phyloP scores from a whole-genome alignment of 805 yeast species.

The Metschnikowia proteae region DNA sequence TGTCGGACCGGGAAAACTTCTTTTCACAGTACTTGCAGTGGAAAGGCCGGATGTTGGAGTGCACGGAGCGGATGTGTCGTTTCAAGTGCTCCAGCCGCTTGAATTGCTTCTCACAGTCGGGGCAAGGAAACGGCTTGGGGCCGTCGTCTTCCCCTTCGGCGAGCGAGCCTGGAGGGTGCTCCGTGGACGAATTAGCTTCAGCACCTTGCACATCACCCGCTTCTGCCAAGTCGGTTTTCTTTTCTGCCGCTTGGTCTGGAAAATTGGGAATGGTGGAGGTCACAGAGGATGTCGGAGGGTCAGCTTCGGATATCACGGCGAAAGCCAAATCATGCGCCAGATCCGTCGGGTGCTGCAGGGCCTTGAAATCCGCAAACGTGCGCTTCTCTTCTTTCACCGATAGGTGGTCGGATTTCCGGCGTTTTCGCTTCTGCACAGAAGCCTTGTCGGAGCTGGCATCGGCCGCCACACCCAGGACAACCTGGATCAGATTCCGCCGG shows the following conservation, averaged over 20 bases:
- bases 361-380: conserved; percentile 1
- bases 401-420: conserved; percentile 9
- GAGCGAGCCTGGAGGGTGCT: background rate
- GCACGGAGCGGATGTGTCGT: conserved; percentile 41
- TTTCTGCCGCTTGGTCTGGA: background rate
- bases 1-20: conserved; percentile 41
- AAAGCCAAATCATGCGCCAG: conserved; percentile 3
- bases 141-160: conserved; percentile 12
- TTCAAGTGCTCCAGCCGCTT: conserved; percentile 43
- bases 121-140: conserved; percentile 35
- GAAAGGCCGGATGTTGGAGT: conserved; percentile 43
- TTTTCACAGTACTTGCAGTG: conserved; percentile 44
- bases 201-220: background rate
- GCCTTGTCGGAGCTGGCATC: conserved; percentile 1
- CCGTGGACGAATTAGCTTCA: background rate
- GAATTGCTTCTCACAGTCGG: conserved; percentile 40
- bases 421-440: conserved; percentile 12
- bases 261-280: background rate
- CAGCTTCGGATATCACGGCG: conserved; percentile 1
- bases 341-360: background rate
- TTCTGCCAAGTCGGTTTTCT: background rate
- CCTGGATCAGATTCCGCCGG: conserved; percentile 16
- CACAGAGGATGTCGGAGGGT: background rate
- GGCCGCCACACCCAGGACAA: conserved; percentile 5
- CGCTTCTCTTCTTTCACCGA: conserved; percentile 2